Evolutionary conservation across 2,329 filamentous ascomycete genomes (phyloP), one percentile per base, ranked within the genome.

Genomic region (Penicillium frequentans): DNA sequence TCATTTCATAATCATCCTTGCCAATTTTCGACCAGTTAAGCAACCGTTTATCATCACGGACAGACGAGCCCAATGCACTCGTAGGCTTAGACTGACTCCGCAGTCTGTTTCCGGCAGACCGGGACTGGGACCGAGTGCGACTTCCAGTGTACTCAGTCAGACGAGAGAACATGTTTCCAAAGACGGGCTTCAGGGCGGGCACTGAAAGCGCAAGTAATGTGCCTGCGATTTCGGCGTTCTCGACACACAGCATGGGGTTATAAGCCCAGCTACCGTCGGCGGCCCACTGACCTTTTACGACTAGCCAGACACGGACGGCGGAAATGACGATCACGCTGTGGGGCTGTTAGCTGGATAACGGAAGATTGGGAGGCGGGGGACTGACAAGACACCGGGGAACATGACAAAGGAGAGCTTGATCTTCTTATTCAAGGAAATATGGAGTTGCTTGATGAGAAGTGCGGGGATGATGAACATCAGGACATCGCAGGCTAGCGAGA

Each of bases 131-230:
- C 35, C 57, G 66, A 9, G 62, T 64, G 35, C 61, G 59, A 19
- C 63, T 67, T 10, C 63, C 61, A 1, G 63, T 62, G 39, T 68
- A 65, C 51, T 67, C 65, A 1, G 61, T 62, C 23, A 68, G 11
- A 31, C 61, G 64, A 33, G 51, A 43, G 48, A 67, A 69, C 9
- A 67, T 35, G 45, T 60, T 65, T 16, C 67, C 77, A 43, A 79
- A 75, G 3, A 82, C 64, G 0, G 80, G 81, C 53, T 83, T 82
- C 47, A 81, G 67, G 3, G 79, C 81, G 0, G 81, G 81, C 0
- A 82, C 72, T 0, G 81, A 83, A 1, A 83, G 73, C 1, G 81
- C 79, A 39, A 82, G 77, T 24, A 83, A 64, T 0, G 81, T 83
- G 1, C 75, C 74, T 4, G 79, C 80, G 21, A 83, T 79, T 42